Evolutionary conservation across 345 rosid species (phyloP), one percentile per base, ranked within the genome.

Genomic region (Aquilaria malaccensis): DNA sequence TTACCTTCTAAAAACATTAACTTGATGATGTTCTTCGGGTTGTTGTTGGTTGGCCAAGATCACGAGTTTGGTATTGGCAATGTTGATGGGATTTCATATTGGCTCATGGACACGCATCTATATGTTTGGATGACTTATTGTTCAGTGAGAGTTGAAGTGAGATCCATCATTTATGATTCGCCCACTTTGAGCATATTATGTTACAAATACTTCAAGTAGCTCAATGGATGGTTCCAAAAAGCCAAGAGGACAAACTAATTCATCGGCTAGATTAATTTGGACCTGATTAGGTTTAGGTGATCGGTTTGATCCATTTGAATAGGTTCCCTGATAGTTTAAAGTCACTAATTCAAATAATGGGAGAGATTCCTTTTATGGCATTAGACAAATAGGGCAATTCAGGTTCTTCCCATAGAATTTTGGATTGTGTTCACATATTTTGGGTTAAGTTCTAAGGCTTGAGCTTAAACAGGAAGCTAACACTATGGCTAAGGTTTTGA

Each of bases 101-200:
- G 98, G 98, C 91, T 93, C 31, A 84, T 87, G 31, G 79, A 85
- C 50, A 97, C 91, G 2, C 85, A 93, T 77, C 37, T 87, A 60
- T 94, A 93, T 68, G 33, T 87, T 11, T 93, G 98, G 97, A 47
- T 87, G 12, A 91, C 89, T 64, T 68, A 61, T 13, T 57, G 10
- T 2, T 67, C 79, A 0, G 47, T 60, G 2, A 49, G 3, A 14
- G 88, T 87, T 2, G 56, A 59, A 57, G 91, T 94, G 1, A 69
- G 69, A 52, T 69, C 85, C 4, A 54, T 63, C 2, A 30, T 30
- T 14, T 74, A 73, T 30, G 43, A 64, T 50, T 68, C 46, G 50
- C 83, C 96, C 0, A 61, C 69, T 3, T 67, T 77, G 2, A 63
- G 29, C 6, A 56, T 85, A 10, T 48, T 14, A 13, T 70, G 79